phyloP scores from a whole-genome alignment of 1,284 basidiomycete genomes.

The Thelephora terrestris region DNA sequence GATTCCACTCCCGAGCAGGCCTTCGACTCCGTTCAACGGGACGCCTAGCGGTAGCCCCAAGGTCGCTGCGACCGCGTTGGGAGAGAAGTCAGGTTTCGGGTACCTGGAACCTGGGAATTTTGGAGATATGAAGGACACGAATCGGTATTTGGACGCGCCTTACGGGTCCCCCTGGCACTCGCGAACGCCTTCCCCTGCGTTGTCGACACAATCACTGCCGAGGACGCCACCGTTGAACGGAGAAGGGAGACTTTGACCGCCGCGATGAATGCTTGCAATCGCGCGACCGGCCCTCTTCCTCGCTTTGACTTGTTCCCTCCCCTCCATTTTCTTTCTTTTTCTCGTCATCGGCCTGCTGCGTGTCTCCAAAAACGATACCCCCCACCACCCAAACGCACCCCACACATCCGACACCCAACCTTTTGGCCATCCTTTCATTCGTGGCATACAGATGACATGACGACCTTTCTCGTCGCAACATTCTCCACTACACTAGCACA shows the following conservation, averaged over 20 bases:
- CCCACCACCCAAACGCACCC: no score
- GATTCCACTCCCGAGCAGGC: conserved; percentile 17
- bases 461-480: neutral
- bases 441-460: no score
- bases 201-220: neutral
- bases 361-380: neutral
- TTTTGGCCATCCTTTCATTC: no score
- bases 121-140: conserved; percentile 39
- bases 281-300: neutral
- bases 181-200: conserved; percentile 40
- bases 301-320: neutral
- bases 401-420: no score
- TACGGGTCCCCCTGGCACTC: conserved; percentile 60
- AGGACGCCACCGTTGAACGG: neutral
- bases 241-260: neutral
- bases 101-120: conserved; percentile 22
- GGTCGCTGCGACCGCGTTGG: conserved; percentile 36
- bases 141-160: conserved; percentile 49
- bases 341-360: no score
- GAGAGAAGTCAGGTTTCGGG: conserved; percentile 22
- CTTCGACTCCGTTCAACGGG: conserved; percentile 33
- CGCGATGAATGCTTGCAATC: neutral
- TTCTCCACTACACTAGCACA: neutral
- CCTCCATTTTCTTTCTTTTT: no score
- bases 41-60: conserved; percentile 43